phyloP scores from a whole-genome alignment of 805 yeast species.

The Schwanniomyces yamadae region DNA sequence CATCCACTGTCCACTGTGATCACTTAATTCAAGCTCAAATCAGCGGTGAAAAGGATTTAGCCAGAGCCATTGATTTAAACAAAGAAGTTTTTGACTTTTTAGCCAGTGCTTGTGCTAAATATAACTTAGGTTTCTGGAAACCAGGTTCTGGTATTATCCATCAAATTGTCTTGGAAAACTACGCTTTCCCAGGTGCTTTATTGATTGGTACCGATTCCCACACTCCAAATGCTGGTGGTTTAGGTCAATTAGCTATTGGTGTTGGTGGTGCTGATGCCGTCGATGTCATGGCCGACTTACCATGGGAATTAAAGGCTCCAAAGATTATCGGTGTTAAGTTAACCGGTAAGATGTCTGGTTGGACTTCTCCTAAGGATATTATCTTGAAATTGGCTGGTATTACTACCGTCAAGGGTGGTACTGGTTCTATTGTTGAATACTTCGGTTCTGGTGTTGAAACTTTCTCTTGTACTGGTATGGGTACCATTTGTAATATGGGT shows the following conservation, averaged over 20 bases:
- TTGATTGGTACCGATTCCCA: constrained; percentile 97
- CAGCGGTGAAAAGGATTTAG: constrained; percentile 84
- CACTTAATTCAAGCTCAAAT: constrained; percentile 95
- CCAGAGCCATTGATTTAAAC: constrained; percentile 83
- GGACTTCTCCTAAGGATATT: constrained; percentile 97
- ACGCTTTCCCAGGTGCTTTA: constrained; percentile 96
- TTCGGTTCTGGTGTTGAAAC: constrained; percentile 93
- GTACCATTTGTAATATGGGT: constrained; percentile 99
- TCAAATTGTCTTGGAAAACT: constrained; percentile 94
- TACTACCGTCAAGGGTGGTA: constrained; percentile 96
- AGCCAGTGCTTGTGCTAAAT: constrained; percentile 86
- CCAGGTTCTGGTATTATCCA: constrained; percentile 99
- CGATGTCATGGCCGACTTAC: constrained; percentile 88
- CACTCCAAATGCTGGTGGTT: constrained; percentile 98
- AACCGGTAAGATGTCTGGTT: constrained; percentile 87
- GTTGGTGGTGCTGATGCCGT: constrained; percentile 99
- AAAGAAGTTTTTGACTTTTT: constrained; percentile 93
- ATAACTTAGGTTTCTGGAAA: constrained; percentile 98
- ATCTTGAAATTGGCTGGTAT: constrained; percentile 91
- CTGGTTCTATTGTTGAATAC: constrained; percentile 94
- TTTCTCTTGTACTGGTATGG: constrained; percentile 98
- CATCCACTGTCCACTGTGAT: constrained; percentile 96
- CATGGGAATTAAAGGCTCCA: constrained; percentile 99
- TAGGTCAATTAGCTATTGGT: constrained; percentile 97
- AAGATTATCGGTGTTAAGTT: constrained; percentile 92